Evolutionary conservation across 2,329 filamentous ascomycete species (phyloP).

Genomic region (Ustilaginoidea virens): DNA sequence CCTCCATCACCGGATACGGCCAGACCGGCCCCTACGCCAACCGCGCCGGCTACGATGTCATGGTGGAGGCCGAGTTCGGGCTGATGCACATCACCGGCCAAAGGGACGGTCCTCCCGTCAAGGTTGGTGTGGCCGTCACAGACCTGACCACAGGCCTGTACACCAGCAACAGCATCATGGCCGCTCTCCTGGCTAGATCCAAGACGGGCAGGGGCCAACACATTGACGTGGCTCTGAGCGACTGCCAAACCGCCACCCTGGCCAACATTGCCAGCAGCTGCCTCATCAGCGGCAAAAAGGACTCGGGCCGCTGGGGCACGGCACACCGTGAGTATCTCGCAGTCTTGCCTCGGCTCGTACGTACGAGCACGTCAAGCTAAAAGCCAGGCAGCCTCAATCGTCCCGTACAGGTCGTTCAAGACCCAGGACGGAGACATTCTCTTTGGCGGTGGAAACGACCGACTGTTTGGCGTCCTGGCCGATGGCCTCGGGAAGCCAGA

Average conservation of each 20-base stretch:
- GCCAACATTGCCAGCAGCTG: conserved; percentile 93
- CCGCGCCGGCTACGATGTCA: conserved; percentile 92
- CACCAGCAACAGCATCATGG: conserved; percentile 91
- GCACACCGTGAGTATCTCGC: conserved; percentile 66
- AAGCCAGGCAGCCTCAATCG: conserved; percentile 62
- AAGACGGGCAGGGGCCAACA: conserved; percentile 74
- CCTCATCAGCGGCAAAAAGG: conserved; percentile 73
- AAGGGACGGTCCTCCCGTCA: conserved; percentile 79
- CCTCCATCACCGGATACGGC: conserved; percentile 92
- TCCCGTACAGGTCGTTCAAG: conserved; percentile 79
- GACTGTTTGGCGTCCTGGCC: conserved; percentile 50
- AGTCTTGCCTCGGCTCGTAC: too few relatives aligned
- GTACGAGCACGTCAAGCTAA: too few relatives aligned
- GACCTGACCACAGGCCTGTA: conserved; percentile 92
- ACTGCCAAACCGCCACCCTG: conserved; percentile 87
- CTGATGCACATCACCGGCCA: conserved; percentile 96
- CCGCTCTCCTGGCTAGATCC: conserved; percentile 63
- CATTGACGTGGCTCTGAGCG: conserved; percentile 79
- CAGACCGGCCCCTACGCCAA: conserved; percentile 83
- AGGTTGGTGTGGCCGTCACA: conserved; percentile 93
- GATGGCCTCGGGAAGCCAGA: conserved; percentile 40
- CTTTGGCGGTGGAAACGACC: conserved; percentile 58
- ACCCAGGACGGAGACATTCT: conserved; percentile 57
- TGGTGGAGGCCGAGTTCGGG: conserved; percentile 97
- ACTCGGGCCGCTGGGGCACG: conserved; percentile 87